A percentile compares a stretch with the other conserved stretches of the same genome.
Evolutionary conservation across 2,329 filamentous ascomycete genomes (phyloP).

Genomic region (Penicillium sp.): DNA sequence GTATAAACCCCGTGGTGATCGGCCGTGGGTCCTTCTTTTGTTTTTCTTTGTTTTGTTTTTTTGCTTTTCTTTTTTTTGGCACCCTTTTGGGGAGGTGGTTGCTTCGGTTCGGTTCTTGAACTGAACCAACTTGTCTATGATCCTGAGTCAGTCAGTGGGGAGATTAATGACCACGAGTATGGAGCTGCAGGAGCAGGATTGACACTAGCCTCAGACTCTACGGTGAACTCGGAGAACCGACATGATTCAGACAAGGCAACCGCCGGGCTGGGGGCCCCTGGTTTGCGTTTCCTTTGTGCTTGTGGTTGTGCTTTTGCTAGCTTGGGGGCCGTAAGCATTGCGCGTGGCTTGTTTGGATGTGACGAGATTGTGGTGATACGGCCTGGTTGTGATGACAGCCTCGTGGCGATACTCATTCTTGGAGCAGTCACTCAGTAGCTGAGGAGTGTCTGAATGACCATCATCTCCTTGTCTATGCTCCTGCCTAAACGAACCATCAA

Average conservation of each 20-base stretch:
- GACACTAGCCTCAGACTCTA: not conserved
- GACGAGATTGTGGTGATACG: too few relatives aligned
- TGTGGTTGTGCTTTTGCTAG: too few relatives aligned
- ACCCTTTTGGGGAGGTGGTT: constrained; percentile 4
- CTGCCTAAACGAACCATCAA: not conserved
- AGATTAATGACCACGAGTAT: not conserved
- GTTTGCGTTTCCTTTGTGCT: not conserved
- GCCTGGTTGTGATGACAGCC: too few relatives aligned
- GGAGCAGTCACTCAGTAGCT: too few relatives aligned
- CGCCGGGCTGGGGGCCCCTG: not conserved
- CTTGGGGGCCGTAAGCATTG: not conserved
- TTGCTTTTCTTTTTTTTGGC: not conserved
- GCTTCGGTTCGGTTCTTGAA: not conserved
- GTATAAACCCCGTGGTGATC: constrained; percentile 30
- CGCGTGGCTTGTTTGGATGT: too few relatives aligned
- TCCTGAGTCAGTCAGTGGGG: too few relatives aligned
- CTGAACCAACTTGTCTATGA: too few relatives aligned
- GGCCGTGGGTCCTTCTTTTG: constrained; percentile 9
- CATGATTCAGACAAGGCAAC: not conserved
- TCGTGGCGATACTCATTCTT: too few relatives aligned
- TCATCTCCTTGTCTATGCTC: not conserved
- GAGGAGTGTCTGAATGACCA: too few relatives aligned
- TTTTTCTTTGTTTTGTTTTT: not conserved
- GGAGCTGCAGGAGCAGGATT: not conserved
- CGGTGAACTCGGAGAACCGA: constrained; percentile 1